phyloP scores from a whole-genome alignment of 305 asterid genomes.

The Fraxinus albicans region DNA sequence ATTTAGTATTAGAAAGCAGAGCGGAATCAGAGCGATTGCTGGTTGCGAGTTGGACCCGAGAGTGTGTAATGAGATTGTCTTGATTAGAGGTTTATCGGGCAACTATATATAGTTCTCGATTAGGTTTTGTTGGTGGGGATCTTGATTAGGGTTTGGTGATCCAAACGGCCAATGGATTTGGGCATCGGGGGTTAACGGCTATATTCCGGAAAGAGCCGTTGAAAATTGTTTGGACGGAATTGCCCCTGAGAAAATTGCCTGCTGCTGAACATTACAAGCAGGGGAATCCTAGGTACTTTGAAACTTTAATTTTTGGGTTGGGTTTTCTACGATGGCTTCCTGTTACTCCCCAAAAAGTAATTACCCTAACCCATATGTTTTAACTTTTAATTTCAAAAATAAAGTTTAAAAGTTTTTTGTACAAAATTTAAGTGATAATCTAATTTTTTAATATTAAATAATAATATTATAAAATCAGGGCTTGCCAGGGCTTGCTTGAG shows the following conservation, averaged over 20 bases:
- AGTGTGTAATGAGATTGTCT: neutral
- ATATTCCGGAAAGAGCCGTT: conserved; percentile 24
- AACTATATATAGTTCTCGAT: neutral
- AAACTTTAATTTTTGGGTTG: no score
- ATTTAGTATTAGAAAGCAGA: neutral
- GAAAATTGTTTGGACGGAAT: conserved; percentile 6
- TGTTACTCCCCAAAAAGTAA: no score
- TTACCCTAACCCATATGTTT: no score
- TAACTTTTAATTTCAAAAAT: no score
- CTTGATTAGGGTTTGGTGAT: neutral
- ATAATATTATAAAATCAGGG: no score
- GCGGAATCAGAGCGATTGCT: neutral
- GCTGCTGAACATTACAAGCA: neutral
- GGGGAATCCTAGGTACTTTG: no score
- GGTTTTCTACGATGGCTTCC: no score
- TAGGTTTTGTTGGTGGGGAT: conserved; percentile 5
- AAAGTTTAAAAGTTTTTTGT: no score
- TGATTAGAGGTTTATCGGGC: neutral
- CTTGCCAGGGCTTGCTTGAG: no score
- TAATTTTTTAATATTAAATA: no score
- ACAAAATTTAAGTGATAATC: no score
- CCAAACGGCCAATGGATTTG: neutral
- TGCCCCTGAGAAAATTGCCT: neutral
- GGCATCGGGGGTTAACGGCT: conserved; percentile 25
- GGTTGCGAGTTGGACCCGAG: neutral